A percentile compares a stretch with the other conserved stretches of the same genome.
Evolutionary conservation across 2,329 filamentous ascomycete species (phyloP).

Genomic region (Pseudogymnoascus sp.): DNA sequence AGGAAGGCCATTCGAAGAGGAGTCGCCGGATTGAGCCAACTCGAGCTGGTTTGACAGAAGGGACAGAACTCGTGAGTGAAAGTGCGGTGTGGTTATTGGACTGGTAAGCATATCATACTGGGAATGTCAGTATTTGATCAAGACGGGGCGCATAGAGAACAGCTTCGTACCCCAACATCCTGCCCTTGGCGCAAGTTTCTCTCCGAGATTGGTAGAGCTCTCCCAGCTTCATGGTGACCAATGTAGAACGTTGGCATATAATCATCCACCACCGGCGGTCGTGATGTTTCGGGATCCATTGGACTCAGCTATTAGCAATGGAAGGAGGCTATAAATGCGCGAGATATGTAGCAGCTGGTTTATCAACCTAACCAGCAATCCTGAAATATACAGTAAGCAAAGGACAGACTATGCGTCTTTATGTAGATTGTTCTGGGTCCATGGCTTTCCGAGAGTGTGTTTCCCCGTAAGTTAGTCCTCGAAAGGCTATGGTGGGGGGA

Average conservation of each 20-base stretch:
- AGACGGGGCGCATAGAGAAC: conserved; percentile 13
- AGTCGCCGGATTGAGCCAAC: conserved; percentile 37
- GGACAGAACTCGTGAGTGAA: conserved; percentile 58
- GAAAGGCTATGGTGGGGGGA: conserved; percentile 8
- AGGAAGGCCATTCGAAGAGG: conserved; percentile 33
- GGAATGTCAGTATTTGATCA: conserved; percentile 21
- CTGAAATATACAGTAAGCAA: conserved; percentile 8
- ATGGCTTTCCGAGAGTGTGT: neutral
- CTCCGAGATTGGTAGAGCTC: conserved; percentile 51
- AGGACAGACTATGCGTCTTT: neutral
- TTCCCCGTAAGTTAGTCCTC: neutral
- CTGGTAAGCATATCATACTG: conserved; percentile 74
- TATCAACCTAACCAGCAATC: neutral
- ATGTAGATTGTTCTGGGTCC: neutral
- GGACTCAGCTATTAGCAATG: neutral
- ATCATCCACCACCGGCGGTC: conserved; percentile 22
- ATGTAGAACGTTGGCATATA: conserved; percentile 52
- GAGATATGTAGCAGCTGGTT: neutral
- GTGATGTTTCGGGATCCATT: conserved; percentile 9
- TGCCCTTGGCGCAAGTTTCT: conserved; percentile 58
- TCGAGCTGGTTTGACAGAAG: conserved; percentile 46
- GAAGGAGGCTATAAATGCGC: neutral
- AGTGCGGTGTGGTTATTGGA: conserved; percentile 66
- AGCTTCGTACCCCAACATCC: conserved; percentile 53
- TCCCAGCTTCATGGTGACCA: conserved; percentile 61